Conservation (phyloP, 2,329 filamentous ascomycete species). For the Tolypocladium guangdongense region DNA sequence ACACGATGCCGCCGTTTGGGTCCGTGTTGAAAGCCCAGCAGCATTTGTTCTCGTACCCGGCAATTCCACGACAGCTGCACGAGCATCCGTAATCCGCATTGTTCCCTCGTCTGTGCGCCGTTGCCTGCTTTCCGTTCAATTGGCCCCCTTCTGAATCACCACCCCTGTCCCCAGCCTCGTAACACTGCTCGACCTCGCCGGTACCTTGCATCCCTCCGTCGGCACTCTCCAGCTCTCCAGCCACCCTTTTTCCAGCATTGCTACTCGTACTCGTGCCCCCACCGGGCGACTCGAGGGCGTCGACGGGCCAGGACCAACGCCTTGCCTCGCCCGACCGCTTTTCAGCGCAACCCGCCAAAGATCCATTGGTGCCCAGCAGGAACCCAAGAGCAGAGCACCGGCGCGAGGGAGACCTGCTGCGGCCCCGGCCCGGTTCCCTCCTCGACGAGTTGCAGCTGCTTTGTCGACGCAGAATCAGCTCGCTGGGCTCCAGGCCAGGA, state of each 20-base stretch:
- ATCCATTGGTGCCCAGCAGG: background rate
- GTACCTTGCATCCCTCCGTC: background rate
- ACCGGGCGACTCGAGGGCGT: background rate
- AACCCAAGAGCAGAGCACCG: background rate
- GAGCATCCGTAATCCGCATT: background rate
- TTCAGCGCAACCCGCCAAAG: background rate
- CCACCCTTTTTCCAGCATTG: background rate
- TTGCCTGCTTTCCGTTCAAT: background rate
- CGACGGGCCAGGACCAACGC: no score
- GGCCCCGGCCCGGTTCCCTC: background rate
- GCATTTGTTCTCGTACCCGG: background rate
- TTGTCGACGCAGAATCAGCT: background rate
- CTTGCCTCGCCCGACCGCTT: background rate
- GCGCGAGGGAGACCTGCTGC: background rate
- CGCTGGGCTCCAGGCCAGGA: background rate
- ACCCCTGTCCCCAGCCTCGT: background rate
- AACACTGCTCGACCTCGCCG: background rate
- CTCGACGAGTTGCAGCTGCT: background rate
- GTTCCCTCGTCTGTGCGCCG: background rate
- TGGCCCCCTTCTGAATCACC: background rate
- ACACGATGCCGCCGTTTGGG: background rate
- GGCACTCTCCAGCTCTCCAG: background rate
- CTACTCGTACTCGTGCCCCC: background rate
- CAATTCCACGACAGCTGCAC: background rate
- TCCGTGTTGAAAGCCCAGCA: background rate